These are phyloP conservation scores for Protea cynaroides DNA, from an alignment of 164 flowering plant genomes.

Conservation along the genomic window DNA sequence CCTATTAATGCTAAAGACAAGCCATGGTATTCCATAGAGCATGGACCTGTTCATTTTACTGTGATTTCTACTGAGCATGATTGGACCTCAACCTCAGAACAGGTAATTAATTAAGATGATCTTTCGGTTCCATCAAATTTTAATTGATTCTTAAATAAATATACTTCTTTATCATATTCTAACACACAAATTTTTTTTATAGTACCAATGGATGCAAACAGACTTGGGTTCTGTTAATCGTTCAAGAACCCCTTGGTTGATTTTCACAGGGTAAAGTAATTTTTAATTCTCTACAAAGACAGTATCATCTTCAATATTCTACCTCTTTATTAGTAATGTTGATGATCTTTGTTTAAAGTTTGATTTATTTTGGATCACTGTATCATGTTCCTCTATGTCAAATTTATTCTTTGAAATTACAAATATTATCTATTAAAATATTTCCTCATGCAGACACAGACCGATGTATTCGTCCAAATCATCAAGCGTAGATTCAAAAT, in stretches of 20 bases:
- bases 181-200: background rate
- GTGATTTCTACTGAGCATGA: conserved; percentile 6
- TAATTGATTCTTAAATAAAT: background rate
- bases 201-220: conserved; percentile 71
- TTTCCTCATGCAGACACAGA: conserved; percentile 52
- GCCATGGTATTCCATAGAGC: no score
- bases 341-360: no score
- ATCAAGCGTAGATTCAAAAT: conserved; percentile 31
- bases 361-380: no score
- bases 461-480: conserved; percentile 62
- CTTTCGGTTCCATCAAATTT: background rate
- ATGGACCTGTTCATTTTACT: no score
- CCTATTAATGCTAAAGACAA: conserved; percentile 48
- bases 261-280: conserved; percentile 63
- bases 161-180: background rate
- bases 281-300: background rate
- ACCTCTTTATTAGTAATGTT: no score
- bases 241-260: conserved; percentile 74
- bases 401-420: no score
- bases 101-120: conserved; percentile 44
- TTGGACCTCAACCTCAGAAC: conserved; percentile 58
- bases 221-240: conserved; percentile 75
- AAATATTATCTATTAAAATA: no score
- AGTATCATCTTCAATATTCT: no score
- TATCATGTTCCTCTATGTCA: no score